Base-by-base conservation (phyloP, 331 rosid species). In the Quercus phellos region DNA sequence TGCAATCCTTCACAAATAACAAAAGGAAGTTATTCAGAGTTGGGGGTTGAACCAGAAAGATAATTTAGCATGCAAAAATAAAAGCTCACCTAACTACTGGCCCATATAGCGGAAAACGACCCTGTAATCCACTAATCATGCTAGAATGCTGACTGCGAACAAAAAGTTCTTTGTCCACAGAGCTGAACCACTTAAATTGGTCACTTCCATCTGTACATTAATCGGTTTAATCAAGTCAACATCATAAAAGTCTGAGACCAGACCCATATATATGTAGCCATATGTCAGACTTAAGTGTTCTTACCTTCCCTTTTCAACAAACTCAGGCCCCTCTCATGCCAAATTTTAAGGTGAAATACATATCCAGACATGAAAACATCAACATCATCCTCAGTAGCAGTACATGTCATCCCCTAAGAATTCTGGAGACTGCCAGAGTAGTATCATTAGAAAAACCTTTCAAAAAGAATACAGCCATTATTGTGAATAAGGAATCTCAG, bases 71-170 rank as follows among this genome's bases (percentile, higher is more conserved):
- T 7, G 66, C 63, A 80, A 58, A 70, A 73, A 42, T 75, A 85
- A 80, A 75, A 56, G 26, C 84, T 82, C 68, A 94, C 98, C 99
- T 94, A 74, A 84, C 94, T 63, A 91, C 96, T 32, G 97, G 90
- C 50, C 94, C 97, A 85, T 83, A 94, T 78, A 89, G 84, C 64
- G 97, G 91, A 70, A 79, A 85, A 75, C 90, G 88, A 78, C 83
- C 89, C 86, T 90, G 98, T 81, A 92, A 83, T 78, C 97, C 99
- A 84, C 85, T 94, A 68, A 91, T 90, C 97, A 94, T 88, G 88
- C 89, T 92, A 55, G 97, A 85, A 80, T 94, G 99, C 87, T 94
- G 98, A 81, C 96, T 69, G 42, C 51, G 82, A 79, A 90, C 78
- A 82, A 88, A 88, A 77, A 92, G 91, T 58, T 89, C 73, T 86